These are phyloP conservation scores for Ogataea pilisensis DNA, from an alignment of 805 yeast species.

Conservation along the genomic window DNA sequence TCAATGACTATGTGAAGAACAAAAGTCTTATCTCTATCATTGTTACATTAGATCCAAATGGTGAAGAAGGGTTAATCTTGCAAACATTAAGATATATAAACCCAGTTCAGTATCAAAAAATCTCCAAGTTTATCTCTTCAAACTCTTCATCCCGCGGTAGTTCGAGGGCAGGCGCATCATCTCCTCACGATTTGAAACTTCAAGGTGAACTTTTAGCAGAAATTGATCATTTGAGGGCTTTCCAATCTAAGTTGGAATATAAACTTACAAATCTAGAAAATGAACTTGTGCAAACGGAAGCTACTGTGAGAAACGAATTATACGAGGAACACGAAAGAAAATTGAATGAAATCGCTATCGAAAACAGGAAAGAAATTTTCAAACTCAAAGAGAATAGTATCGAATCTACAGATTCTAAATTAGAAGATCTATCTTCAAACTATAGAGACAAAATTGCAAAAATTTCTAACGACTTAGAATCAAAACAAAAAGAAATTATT, in stretches of 20 bases:
- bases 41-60: constrained; percentile 37
- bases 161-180: not conserved
- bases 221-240: constrained; percentile 24
- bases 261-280: constrained; percentile 24
- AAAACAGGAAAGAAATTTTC: constrained; percentile 31
- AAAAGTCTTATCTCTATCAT: constrained; percentile 32
- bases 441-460: constrained; percentile 30
- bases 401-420: constrained; percentile 27
- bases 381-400: constrained; percentile 27
- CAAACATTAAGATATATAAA: constrained; percentile 30
- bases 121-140: constrained; percentile 21
- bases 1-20: constrained; percentile 39
- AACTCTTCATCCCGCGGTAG: constrained; percentile 3
- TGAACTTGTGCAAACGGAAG: constrained; percentile 26
- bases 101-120: constrained; percentile 27
- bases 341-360: constrained; percentile 34
- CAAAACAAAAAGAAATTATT: constrained; percentile 7
- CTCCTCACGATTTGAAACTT: constrained; percentile 7
- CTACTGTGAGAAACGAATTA: constrained; percentile 25
- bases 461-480: constrained; percentile 13
- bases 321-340: constrained; percentile 33
- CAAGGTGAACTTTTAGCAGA: constrained; percentile 23
- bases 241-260: constrained; percentile 18
- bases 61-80: constrained; percentile 32
- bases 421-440: constrained; percentile 29